Evolutionary conservation across 768 basidiomycete species (phyloP).

Genomic region (Hirschioporus abietinus): DNA sequence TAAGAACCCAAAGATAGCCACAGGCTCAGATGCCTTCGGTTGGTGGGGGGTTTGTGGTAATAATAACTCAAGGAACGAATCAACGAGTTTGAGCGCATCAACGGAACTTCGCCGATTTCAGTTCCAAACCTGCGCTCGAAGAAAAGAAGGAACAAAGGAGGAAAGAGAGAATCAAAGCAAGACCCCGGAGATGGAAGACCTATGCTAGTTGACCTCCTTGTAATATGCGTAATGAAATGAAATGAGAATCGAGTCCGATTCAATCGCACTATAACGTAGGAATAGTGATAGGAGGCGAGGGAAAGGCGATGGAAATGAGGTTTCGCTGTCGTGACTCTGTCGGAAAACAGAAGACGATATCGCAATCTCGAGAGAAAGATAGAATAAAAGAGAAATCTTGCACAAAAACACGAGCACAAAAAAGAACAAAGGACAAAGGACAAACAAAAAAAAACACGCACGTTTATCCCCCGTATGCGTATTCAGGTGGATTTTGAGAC

Average conservation of each 20-base stretch:
- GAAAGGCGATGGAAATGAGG: not conserved
- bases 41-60: too few relatives aligned
- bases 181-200: not conserved
- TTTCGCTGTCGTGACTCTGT: not conserved
- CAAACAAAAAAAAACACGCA: conserved; percentile 26
- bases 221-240: not conserved
- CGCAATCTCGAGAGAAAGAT: not conserved
- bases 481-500: conserved; percentile 59
- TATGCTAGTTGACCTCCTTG: not conserved
- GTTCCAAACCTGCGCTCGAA: too few relatives aligned
- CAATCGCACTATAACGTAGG: too few relatives aligned
- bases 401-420: conserved; percentile 4
- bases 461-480: conserved; percentile 67
- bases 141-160: too few relatives aligned
- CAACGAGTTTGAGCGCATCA: too few relatives aligned
- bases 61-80: too few relatives aligned
- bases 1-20: too few relatives aligned
- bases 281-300: not conserved
- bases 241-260: too few relatives aligned
- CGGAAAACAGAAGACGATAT: not conserved
- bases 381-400: conserved; percentile 8
- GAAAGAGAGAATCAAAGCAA: not conserved
- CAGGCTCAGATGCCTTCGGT: too few relatives aligned
- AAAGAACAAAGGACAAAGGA: conserved; percentile 7
- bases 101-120: too few relatives aligned